Conservation (phyloP, 129 eudicot genomes). For the Oenanthe sinensis region DNA sequence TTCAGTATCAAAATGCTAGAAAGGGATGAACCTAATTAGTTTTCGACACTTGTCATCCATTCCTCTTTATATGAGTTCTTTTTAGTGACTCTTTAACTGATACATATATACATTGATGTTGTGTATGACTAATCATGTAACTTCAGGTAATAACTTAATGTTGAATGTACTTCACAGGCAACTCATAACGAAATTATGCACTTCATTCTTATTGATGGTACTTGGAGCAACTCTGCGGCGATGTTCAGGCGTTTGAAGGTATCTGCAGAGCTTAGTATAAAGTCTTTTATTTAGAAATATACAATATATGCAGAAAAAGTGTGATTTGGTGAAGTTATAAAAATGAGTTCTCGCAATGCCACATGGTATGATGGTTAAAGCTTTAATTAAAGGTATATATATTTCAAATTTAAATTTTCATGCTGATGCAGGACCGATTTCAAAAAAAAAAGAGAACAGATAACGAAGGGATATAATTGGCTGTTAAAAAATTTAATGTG, state of each 20-base stretch:
- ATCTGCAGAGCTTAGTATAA: not conserved
- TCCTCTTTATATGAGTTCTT: not conserved
- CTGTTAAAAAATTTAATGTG: not conserved
- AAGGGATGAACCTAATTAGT: not conserved
- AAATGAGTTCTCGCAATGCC: not conserved
- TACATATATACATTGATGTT: not conserved
- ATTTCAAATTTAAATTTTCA: not conserved
- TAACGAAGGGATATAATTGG: too few relatives aligned
- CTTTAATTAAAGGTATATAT: not conserved
- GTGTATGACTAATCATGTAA: not conserved
- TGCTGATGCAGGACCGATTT: not conserved
- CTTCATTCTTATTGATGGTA: constrained; percentile 84
- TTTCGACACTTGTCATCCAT: not conserved
- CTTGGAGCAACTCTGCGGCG: constrained; percentile 97
- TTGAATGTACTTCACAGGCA: constrained; percentile 33
- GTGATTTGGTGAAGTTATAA: not conserved
- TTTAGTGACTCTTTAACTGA: not conserved
- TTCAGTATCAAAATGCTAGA: not conserved
- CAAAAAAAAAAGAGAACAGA: too few relatives aligned
- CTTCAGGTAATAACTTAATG: constrained; percentile 9
- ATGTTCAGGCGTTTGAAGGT: constrained; percentile 96
- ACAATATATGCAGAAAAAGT: not conserved
- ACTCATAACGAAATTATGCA: constrained; percentile 35
- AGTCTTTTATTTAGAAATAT: not conserved
- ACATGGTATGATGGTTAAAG: not conserved